Base-by-base conservation (phyloP, 2,329 filamentous ascomycete genomes). In the Cladosporium phlei region DNA sequence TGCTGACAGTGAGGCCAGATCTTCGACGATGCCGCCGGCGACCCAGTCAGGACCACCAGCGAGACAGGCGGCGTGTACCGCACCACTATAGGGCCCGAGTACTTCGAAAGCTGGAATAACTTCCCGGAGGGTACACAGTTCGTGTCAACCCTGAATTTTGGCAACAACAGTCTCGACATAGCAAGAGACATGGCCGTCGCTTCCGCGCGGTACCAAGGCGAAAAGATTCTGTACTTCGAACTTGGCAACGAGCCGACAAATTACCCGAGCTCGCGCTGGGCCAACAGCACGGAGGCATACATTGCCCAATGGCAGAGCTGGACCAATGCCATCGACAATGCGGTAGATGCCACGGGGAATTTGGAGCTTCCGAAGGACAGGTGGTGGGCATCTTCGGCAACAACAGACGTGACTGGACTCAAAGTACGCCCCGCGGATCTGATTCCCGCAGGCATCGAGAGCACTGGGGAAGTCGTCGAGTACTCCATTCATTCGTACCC, bases 181-280 rank as follows among this genome's bases (percentile, higher is more conserved):
- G 59, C 59, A 5, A 47, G 51, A 20, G 55, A 56, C 32, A 47
- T 60, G 54, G 58, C 59, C 2, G 54, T 60, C 1, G 59, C 59
- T 5, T 59, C 56, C 2, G 57, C 57, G 22, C 53, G 55, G 25
- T 61, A 62, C 20, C 55, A 58, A 40, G 38, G 39, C 3, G 55
- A 56, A 2, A 47, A 50, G 11, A 53, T 61, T 9, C 47, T 49
- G 14, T 57, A 52, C 34, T 62, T 61, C 22, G 59, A 61, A 39
- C 56, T 62, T 10, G 59, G 59, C 6, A 62, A 62, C 29, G 59
- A 62, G 44, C 59, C 59, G 5, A 62, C 57, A 3, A 61, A 61
- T 33, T 61, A 62, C 34, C 43, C 52, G 16, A 48, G 47, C 12
- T 39, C 47, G 12, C 46, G 59, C 28, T 62, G 56, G 55, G 37